Conservation (phyloP, 176 grass and related monocot genomes). For the Rhynchospora tenuis region DNA sequence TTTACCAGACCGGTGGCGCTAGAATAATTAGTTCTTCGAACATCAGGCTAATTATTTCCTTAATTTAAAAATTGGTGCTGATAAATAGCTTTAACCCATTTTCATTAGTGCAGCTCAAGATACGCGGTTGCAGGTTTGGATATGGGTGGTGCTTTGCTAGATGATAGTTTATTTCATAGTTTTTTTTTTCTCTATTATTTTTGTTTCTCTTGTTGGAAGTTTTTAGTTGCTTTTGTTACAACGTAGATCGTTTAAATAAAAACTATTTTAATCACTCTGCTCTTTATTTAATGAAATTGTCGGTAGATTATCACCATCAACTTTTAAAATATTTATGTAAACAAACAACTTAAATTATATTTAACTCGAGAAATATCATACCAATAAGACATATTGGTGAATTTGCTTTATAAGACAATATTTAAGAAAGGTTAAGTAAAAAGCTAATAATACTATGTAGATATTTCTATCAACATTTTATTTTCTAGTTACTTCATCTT, state of each 20-base stretch:
- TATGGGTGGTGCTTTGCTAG: too few relatives aligned
- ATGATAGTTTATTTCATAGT: too few relatives aligned
- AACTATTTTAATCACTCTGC: too few relatives aligned
- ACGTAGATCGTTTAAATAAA: too few relatives aligned
- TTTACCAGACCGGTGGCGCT: neutral
- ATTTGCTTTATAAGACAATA: neutral
- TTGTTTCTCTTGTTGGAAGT: too few relatives aligned
- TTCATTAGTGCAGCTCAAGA: neutral
- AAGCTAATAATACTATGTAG: neutral
- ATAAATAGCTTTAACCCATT: neutral
- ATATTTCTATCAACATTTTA: neutral
- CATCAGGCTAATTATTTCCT: neutral
- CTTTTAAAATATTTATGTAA: neutral
- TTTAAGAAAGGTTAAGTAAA: neutral
- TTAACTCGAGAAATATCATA: neutral
- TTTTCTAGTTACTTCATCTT: neutral
- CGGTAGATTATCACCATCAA: too few relatives aligned
- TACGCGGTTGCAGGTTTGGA: too few relatives aligned
- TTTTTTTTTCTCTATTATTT: too few relatives aligned
- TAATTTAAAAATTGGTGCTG: neutral
- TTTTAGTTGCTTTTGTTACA: too few relatives aligned
- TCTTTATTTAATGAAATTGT: too few relatives aligned
- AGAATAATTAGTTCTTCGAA: conserved; percentile 8
- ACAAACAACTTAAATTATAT: neutral
- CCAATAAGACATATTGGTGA: neutral